Evolutionary conservation across 805 yeast species (phyloP), one percentile per base, ranked within the genome.

Genomic region (Myxozyma neotropica): DNA sequence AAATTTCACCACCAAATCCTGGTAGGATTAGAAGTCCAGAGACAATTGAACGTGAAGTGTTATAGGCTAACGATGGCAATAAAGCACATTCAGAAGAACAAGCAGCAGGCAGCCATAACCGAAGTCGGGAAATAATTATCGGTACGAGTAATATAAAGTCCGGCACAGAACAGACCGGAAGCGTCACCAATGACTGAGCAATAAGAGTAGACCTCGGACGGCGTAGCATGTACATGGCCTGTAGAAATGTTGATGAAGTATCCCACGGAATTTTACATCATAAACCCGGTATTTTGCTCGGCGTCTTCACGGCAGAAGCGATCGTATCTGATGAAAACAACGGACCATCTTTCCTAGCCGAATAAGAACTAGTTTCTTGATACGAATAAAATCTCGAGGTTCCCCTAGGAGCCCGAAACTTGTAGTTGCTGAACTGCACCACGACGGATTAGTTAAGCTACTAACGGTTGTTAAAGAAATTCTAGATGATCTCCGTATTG

Each of bases 181-280:
- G 91, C 82, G 8, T 85, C 83, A 17, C 87, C 89, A 35, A 86
- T 67, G 67, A 88, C 68, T 86, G 87, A 19, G 72, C 75, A 15
- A 72, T 61, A 19, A 77, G 63, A 59, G 88, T 74, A 36, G 77
- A 10, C 78, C 79, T 63, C 79, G 69, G 1, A 83, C 88, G 0
- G 88, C 73, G n/a, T n/a, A 81, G 74, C 73, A 81, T 84, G 68
- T 78, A 87, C 23, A 89, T 78, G 1, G 96, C 84, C 78, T 72
- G 84, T 88, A 73, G 79, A 89, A 55, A 89, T 71, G 64, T 79
- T 77, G 1, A 89, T 76, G 69, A 81, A 87, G 29, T 81, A 80
- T 0, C 83, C 79, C 87, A 88, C 88, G 3, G 89, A 83, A 71
- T 60, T 43, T 63, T 51, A 65, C 67, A 12, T 60, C 66, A 36